phyloP scores from a whole-genome alignment of 208 protist genomes.

The Leptomonas pyrrhocoris region DNA sequence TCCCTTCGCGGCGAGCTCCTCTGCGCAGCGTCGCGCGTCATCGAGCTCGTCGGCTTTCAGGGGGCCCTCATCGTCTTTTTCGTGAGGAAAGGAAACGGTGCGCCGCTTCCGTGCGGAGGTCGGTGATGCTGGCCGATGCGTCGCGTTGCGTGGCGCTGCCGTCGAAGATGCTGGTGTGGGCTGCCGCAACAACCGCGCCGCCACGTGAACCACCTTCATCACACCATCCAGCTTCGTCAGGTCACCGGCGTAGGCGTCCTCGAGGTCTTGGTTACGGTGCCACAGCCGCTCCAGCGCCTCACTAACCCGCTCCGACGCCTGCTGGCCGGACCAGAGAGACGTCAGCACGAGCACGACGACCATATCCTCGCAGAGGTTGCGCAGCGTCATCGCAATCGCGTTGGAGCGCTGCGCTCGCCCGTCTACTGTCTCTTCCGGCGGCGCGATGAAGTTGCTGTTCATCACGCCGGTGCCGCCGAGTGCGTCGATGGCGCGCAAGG shows the following conservation, averaged over 20 bases:
- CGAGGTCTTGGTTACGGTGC: slow-evolving; percentile 24
- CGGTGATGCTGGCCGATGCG: not conserved
- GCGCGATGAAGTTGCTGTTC: slow-evolving; percentile 11
- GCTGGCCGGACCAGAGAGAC: slow-evolving; percentile 46
- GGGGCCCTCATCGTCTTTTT: not conserved
- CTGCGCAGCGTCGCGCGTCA: slow-evolving; percentile 20
- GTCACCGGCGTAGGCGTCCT: slow-evolving; percentile 15
- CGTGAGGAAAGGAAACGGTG: not conserved
- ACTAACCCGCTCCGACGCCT: slow-evolving; percentile 40
- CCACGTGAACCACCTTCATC: slow-evolving; percentile 18
- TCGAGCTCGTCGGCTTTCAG: slow-evolving; percentile 12
- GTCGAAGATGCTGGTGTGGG: not conserved
- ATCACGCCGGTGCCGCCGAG: slow-evolving; percentile 41
- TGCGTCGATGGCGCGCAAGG: slow-evolving; percentile 41
- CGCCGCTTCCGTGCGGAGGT: slow-evolving; percentile 8
- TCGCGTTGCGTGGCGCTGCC: not conserved
- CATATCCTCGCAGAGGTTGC: slow-evolving; percentile 50
- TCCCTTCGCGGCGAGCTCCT: slow-evolving; percentile 16
- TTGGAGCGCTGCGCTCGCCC: slow-evolving; percentile 11
- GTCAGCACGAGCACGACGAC: slow-evolving; percentile 49
- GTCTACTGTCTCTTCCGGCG: slow-evolving; percentile 25
- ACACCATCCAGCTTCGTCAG: slow-evolving; percentile 21
- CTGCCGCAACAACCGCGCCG: slow-evolving; percentile 16
- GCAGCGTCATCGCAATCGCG: slow-evolving; percentile 25
- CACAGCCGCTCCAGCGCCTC: slow-evolving; percentile 49